A percentile compares a stretch with the other conserved stretches of the same genome.
phyloP scores from a whole-genome alignment of 179 eudicot genomes.

The Beta lomatogona region DNA sequence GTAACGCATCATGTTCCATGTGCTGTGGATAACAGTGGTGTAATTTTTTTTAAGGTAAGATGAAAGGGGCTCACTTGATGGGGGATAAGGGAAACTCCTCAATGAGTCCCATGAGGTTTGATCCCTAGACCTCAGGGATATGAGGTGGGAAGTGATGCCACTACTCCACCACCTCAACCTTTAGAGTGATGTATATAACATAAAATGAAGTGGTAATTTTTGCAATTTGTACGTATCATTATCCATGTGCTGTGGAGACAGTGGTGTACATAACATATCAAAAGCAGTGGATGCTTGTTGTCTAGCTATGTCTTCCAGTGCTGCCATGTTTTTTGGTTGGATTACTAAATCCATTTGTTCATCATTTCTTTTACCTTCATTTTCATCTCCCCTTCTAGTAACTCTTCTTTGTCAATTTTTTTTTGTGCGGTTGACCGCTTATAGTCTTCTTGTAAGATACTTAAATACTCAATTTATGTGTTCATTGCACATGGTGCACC shows the following conservation, averaged over 20 bases:
- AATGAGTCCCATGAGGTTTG: too few relatives aligned
- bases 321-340: not conserved
- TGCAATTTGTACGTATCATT: not conserved
- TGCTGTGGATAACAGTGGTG: too few relatives aligned
- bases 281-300: not conserved
- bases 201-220: too few relatives aligned
- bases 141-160: too few relatives aligned
- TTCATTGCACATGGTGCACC: not conserved
- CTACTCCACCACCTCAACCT: too few relatives aligned
- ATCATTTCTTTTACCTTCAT: not conserved
- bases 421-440: not conserved
- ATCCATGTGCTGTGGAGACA: not conserved
- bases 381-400: not conserved
- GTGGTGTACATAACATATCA: not conserved
- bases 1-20: too few relatives aligned
- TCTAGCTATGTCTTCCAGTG: not conserved
- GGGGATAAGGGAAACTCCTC: too few relatives aligned
- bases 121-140: too few relatives aligned
- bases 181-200: too few relatives aligned
- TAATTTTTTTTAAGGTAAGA: too few relatives aligned
- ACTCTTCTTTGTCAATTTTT: slow-evolving; percentile 1
- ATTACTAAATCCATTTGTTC: not conserved
- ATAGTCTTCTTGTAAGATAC: not conserved
- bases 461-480: not conserved
- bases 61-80: too few relatives aligned